Conservation (phyloP, 306 rosid genomes). For the Trifolium pratense region DNA sequence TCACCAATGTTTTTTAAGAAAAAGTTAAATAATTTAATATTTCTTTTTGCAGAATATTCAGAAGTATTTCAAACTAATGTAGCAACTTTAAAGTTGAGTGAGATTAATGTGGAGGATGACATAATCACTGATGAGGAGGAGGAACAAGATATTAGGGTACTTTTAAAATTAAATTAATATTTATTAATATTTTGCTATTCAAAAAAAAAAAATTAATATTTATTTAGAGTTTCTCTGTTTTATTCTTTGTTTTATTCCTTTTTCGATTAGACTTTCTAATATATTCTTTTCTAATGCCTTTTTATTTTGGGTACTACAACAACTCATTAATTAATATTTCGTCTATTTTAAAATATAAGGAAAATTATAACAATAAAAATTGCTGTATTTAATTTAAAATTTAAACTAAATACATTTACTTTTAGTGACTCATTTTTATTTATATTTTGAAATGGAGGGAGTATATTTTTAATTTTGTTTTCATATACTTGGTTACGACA, state of each 20-base stretch:
- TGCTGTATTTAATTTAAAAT: no score
- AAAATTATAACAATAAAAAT: no score
- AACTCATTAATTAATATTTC: slow-evolving; percentile 16
- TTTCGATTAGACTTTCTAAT: neutral
- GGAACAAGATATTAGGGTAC: slow-evolving; percentile 53
- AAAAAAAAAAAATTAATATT: neutral
- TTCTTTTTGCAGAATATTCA: slow-evolving; percentile 21
- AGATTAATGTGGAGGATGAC: slow-evolving; percentile 66
- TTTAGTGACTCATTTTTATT: no score
- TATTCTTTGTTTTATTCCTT: neutral
- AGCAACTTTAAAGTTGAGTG: slow-evolving; percentile 69
- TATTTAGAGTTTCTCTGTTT: slow-evolving; percentile 8
- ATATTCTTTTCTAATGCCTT: neutral
- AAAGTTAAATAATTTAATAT: no score
- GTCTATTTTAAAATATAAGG: no score
- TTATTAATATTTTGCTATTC: no score
- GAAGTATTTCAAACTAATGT: slow-evolving; percentile 59
- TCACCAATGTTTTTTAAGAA: no score
- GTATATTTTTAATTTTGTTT: no score
- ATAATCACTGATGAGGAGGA: slow-evolving; percentile 18
- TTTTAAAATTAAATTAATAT: neutral
- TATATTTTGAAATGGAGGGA: no score
- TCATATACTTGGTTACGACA: slow-evolving; percentile 1
- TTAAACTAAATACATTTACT: no score
- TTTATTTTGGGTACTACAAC: slow-evolving; percentile 6